A percentile compares a stretch with the other conserved stretches of the same genome.
Evolutionary conservation across 306 rosid genomes (phyloP).

Genomic region (Rubus parviflorus): DNA sequence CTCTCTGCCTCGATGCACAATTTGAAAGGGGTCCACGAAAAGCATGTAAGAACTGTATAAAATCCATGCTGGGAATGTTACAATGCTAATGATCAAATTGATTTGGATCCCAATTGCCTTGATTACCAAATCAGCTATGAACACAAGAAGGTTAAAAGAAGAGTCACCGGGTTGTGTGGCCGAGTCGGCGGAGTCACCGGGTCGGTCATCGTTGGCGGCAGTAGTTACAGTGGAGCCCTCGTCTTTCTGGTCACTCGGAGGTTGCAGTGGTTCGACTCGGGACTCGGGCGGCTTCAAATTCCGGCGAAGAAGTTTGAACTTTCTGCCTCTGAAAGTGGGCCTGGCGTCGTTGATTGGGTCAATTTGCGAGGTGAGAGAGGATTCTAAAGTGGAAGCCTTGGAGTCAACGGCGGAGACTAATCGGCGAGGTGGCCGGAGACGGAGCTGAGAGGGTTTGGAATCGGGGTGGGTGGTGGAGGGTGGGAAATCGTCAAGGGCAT

Average conservation of each 20-base stretch:
- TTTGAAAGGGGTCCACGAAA: slow-evolving; percentile 55
- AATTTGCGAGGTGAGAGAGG: slow-evolving; percentile 31
- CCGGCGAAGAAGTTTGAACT: slow-evolving; percentile 11
- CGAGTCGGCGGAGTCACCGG: slow-evolving; percentile 41
- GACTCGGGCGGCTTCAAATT: slow-evolving; percentile 21
- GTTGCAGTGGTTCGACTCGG: slow-evolving; percentile 22
- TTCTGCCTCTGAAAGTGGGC: slow-evolving; percentile 25
- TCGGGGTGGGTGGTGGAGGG: slow-evolving; percentile 18
- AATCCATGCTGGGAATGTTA: slow-evolving; percentile 49
- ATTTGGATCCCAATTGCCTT: slow-evolving; percentile 58
- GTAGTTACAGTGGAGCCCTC: slow-evolving; percentile 54
- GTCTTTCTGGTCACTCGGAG: slow-evolving; percentile 32
- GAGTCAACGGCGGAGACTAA: slow-evolving; percentile 24
- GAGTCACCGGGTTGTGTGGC: slow-evolving; percentile 31
- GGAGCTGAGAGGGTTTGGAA: slow-evolving; percentile 29
- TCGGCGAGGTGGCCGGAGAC: slow-evolving; percentile 36
- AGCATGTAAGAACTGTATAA: slow-evolving; percentile 40
- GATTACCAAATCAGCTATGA: slow-evolving; percentile 46
- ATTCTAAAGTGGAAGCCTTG: slow-evolving; percentile 8
- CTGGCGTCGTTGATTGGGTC: slow-evolving; percentile 20
- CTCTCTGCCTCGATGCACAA: slow-evolving; percentile 36
- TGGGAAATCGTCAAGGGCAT: slow-evolving; percentile 41
- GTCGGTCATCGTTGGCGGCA: slow-evolving; percentile 28
- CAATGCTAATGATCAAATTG: slow-evolving; percentile 41
- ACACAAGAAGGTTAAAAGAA: slow-evolving; percentile 42